A percentile compares a stretch with the other conserved stretches of the same genome.
Evolutionary conservation across 106 monocot genomes (phyloP).

Genomic region (Dioscorea zingiberensis): DNA sequence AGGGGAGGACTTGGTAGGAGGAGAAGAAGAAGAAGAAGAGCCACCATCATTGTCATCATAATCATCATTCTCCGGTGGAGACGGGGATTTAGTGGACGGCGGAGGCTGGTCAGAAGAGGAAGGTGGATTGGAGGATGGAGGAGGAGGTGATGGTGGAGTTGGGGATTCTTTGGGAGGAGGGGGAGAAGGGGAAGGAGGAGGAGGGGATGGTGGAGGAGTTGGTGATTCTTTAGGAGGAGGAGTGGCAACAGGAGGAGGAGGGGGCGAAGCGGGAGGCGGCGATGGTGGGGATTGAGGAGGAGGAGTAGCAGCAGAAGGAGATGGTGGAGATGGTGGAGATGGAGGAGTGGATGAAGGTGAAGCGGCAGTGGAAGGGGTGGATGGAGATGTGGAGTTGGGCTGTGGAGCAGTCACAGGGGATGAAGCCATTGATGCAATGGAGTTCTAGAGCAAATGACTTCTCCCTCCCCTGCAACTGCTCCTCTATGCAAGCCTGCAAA

Average conservation of each 20-base stretch:
- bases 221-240: neutral
- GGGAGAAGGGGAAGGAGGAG: neutral
- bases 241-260: neutral
- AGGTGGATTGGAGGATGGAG: neutral
- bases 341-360: conserved; percentile 2
- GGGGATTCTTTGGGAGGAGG: conserved; percentile 2
- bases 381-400: conserved; percentile 3
- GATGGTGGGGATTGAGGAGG: neutral
- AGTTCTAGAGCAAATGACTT: conserved; percentile 5
- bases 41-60: too few relatives aligned
- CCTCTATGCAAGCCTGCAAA: neutral
- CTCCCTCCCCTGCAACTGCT: conserved; percentile 17
- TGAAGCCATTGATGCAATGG: conserved; percentile 21
- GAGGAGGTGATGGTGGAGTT: neutral
- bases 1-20: neutral
- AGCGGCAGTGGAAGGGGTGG: neutral
- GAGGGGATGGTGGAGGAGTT: neutral
- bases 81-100: neutral
- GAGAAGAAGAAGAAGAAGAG: neutral
- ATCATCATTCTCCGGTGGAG: neutral
- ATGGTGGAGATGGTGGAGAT: neutral
- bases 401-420: conserved; percentile 22
- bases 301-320: neutral
- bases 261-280: neutral
- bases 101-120: neutral